These are phyloP conservation scores for Tetrastigma voinierianum DNA, from an alignment of 164 flowering plant genomes.

Conservation along the genomic window DNA sequence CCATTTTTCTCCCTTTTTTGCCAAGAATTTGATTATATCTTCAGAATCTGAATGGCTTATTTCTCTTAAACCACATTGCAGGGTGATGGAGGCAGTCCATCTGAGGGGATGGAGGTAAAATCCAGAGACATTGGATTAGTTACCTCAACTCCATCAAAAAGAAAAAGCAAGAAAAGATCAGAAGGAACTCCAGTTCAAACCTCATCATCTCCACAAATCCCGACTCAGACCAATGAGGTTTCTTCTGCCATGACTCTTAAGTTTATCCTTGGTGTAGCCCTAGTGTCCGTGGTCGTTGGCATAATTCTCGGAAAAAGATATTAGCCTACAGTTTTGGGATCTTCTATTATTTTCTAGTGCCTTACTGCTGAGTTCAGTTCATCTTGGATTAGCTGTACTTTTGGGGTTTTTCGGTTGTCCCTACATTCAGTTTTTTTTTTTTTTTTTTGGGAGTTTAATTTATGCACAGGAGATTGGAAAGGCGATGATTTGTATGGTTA, in stretches of 20 bases:
- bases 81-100: constrained; percentile 29
- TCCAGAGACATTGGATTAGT: constrained; percentile 66
- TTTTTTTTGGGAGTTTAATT: neutral
- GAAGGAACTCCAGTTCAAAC: constrained; percentile 54
- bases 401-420: neutral
- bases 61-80: constrained; percentile 23
- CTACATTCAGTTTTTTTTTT: neutral
- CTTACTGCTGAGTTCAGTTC: constrained; percentile 39
- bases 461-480: constrained; percentile 13
- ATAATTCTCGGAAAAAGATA: constrained; percentile 85
- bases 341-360: too few relatives aligned
- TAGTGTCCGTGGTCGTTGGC: constrained; percentile 76
- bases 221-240: constrained; percentile 19
- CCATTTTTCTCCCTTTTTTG: too few relatives aligned
- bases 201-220: constrained; percentile 29
- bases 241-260: constrained; percentile 50
- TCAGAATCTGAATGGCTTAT: too few relatives aligned
- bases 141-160: constrained; percentile 56
- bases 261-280: constrained; percentile 70
- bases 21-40: too few relatives aligned
- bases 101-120: constrained; percentile 51
- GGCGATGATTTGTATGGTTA: constrained; percentile 11
- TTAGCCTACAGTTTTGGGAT: constrained; percentile 20
- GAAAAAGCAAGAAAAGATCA: constrained; percentile 70
- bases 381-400: constrained; percentile 30